phyloP scores from a whole-genome alignment of 345 rosid genomes.

The Populus ilicifolia region DNA sequence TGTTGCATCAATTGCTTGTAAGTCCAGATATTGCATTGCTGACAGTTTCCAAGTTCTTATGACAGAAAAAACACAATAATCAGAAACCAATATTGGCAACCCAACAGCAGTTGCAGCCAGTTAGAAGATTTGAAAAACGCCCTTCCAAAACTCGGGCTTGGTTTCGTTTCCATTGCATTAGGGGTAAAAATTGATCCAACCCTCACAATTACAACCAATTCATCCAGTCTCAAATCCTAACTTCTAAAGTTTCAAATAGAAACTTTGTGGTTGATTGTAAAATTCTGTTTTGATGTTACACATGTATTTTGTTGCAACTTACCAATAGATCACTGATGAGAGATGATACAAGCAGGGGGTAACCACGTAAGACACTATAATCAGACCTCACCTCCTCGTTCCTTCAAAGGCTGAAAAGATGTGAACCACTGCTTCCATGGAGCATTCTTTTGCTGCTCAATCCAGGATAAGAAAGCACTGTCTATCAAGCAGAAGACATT shows the following conservation, averaged over 20 bases:
- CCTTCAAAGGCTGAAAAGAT: conserved; percentile 46
- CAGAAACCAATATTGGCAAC: not conserved
- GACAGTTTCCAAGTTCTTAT: not conserved
- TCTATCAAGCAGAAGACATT: conserved; percentile 85
- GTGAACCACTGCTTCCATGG: conserved; percentile 91
- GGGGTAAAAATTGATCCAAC: not conserved
- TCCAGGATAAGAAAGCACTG: conserved; percentile 81
- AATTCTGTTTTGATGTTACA: conserved; percentile 13
- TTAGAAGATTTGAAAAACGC: not conserved
- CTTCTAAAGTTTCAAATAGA: conserved; percentile 8
- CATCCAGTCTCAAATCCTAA: conserved; percentile 13
- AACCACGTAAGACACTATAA: conserved; percentile 23
- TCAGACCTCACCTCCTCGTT: conserved; percentile 45
- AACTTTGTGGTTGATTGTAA: not conserved
- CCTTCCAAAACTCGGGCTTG: conserved; percentile 1
- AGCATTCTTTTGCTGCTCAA: conserved; percentile 91
- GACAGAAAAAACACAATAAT: not conserved
- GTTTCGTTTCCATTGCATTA: not conserved
- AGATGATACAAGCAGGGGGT: not conserved
- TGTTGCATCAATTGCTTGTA: no score
- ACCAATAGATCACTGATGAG: conserved; percentile 1
- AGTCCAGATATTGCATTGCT: no score
- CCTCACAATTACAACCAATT: conserved; percentile 10
- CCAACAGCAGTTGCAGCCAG: not conserved
- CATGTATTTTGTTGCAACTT: conserved; percentile 2